Evolutionary conservation across 2,329 filamentous ascomycete species (phyloP).

Genomic region (Scedosporium dehoogii): DNA sequence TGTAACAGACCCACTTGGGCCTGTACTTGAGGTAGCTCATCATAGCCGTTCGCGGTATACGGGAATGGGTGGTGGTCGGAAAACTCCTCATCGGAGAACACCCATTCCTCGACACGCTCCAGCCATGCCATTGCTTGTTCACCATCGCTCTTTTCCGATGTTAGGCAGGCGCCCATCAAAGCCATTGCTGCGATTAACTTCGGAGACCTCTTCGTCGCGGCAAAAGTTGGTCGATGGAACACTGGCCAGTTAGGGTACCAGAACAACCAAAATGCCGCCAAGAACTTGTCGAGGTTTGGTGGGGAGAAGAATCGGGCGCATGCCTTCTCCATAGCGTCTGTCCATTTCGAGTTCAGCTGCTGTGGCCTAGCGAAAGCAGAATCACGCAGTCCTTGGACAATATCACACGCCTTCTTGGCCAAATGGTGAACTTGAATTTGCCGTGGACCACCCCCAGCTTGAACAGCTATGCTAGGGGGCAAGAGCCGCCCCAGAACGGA

Average conservation of each 20-base stretch:
- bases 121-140: background rate
- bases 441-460: background rate
- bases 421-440: background rate
- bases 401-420: background rate
- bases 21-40: background rate
- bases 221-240: background rate
- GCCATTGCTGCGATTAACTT: background rate
- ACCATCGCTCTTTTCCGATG: background rate
- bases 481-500: no score
- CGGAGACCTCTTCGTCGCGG: background rate
- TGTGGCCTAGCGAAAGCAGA: no score
- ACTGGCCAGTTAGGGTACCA: background rate
- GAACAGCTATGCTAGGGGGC: no score
- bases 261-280: background rate
- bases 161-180: background rate
- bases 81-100: background rate
- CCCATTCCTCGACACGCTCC: background rate
- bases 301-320: background rate
- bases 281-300: background rate
- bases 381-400: background rate
- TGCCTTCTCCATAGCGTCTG: background rate
- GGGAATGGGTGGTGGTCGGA: background rate
- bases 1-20: background rate
- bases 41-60: background rate
- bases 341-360: background rate